Conservation (phyloP, 1,284 basidiomycete species). For the Ustilago nuda region DNA sequence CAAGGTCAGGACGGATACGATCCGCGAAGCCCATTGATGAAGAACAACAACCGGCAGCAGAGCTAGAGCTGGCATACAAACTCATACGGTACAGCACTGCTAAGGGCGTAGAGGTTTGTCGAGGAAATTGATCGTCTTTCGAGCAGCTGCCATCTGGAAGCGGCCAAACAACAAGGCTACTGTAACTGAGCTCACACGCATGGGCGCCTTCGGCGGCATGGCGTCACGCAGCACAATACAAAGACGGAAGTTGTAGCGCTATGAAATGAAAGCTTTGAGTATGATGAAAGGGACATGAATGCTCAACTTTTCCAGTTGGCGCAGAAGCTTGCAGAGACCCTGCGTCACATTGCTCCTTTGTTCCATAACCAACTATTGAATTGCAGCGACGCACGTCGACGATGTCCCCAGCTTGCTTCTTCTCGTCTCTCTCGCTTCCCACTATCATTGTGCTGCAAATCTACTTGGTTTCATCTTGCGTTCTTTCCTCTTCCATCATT, state of each 20-base stretch:
- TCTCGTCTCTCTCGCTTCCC: background rate
- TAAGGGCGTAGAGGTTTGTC: background rate
- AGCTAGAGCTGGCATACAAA: background rate
- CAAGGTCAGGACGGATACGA: slow-evolving; percentile 36
- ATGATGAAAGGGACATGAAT: background rate
- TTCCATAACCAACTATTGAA: background rate
- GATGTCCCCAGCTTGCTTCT: background rate
- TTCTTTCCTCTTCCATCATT: background rate
- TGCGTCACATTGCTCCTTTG: background rate
- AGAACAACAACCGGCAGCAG: slow-evolving; percentile 3
- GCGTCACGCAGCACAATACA: background rate
- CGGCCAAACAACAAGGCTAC: background rate
- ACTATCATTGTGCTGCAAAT: background rate
- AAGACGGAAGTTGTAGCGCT: background rate
- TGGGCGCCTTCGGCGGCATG: background rate
- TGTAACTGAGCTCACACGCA: background rate
- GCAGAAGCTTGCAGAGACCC: background rate
- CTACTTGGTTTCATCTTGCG: background rate
- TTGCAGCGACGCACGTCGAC: slow-evolving; percentile 25
- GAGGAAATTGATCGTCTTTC: background rate
- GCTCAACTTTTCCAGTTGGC: background rate
- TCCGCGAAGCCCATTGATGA: slow-evolving; percentile 39
- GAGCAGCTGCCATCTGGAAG: background rate
- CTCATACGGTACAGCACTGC: background rate
- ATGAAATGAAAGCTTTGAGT: background rate